Evolutionary conservation across 345 rosid genomes (phyloP), one percentile per base, ranked within the genome.

Genomic region (Zanthoxylum bungeanum): DNA sequence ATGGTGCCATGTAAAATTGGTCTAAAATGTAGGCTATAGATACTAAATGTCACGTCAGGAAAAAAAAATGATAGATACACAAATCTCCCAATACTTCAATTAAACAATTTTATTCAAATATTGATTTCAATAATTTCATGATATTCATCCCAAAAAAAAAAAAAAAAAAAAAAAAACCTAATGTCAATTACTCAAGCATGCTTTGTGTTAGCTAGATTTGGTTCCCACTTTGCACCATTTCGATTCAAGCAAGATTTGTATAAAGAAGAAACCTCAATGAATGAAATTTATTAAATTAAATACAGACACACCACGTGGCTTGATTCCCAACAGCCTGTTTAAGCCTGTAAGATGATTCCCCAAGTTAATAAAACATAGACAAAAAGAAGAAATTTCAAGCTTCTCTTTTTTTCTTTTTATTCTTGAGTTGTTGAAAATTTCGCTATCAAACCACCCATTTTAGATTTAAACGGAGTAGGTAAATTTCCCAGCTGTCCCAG

Each of bases 281-380:
- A 42, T 25, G 25, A n/a, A 12, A 46, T 47, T 58, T 33, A 36
- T 27, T 30, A 12, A 28, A 28, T 57, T 27, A 9, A 59, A 74
- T 37, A 19, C 52, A 74, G 75, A 73, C 79, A 78, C 33, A 69
- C 79, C 85, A 84, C 80, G 80, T 86, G 83, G 70, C 76, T 75
- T 75, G 83, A 82, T 84, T 78, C 85, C 63, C 70, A 63, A 73
- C 83, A 77, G 88, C 76, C 86, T 77, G 82, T 80, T 53, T 70
- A 66, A 72, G 81, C 84, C 75, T 69, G 73, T 55, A 72, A 71
- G 69, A 39, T 66, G 64, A 46, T 74, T 71, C 75, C 39, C 28
- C 30, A 24, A 17, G 57, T 40, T 47, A 64, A 46, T 28, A 22
- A 72, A 69, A 75, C 36, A 53, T 5, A 28, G 17, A 53, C 46